These are phyloP conservation scores for Neoarthrinium moseri DNA, from an alignment of 2,329 filamentous ascomycete species.

Conservation along the genomic window DNA sequence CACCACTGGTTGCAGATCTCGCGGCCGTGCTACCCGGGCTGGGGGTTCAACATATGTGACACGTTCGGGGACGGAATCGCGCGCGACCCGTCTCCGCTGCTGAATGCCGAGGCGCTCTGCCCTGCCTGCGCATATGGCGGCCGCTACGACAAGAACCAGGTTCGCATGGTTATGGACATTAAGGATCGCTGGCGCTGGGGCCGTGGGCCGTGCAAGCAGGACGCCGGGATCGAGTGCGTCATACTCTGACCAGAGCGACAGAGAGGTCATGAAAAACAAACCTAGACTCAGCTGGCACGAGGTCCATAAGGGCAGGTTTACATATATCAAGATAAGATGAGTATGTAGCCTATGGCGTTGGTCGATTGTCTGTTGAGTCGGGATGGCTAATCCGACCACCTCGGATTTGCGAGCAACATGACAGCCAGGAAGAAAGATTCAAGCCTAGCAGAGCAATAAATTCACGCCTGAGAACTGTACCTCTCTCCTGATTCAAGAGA, in stretches of 20 bases:
- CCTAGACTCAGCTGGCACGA: too few relatives aligned
- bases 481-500: too few relatives aligned
- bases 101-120: slow-evolving; percentile 30
- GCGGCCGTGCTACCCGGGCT: slow-evolving; percentile 44
- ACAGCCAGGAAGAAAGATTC: too few relatives aligned
- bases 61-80: slow-evolving; percentile 37
- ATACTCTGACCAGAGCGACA: slow-evolving; percentile 34
- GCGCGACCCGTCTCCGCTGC: slow-evolving; percentile 32
- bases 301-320: too few relatives aligned
- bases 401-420: too few relatives aligned
- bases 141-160: slow-evolving; percentile 45
- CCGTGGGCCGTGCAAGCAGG: slow-evolving; percentile 36
- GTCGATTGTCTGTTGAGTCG: too few relatives aligned
- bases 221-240: slow-evolving; percentile 37
- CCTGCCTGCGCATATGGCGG: slow-evolving; percentile 31
- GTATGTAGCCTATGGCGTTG: too few relatives aligned
- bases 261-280: too few relatives aligned
- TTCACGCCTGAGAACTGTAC: too few relatives aligned
- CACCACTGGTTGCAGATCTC: slow-evolving; percentile 52
- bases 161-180: slow-evolving; percentile 44
- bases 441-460: too few relatives aligned
- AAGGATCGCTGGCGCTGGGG: slow-evolving; percentile 47
- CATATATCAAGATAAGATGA: too few relatives aligned
- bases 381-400: too few relatives aligned
- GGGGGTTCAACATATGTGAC: slow-evolving; percentile 49